Percentiles rank a stretch among this genome's conserved stretches.
phyloP scores from a whole-genome alignment of 2,329 filamentous ascomycete genomes.

The Fusarium oligoseptatum region DNA sequence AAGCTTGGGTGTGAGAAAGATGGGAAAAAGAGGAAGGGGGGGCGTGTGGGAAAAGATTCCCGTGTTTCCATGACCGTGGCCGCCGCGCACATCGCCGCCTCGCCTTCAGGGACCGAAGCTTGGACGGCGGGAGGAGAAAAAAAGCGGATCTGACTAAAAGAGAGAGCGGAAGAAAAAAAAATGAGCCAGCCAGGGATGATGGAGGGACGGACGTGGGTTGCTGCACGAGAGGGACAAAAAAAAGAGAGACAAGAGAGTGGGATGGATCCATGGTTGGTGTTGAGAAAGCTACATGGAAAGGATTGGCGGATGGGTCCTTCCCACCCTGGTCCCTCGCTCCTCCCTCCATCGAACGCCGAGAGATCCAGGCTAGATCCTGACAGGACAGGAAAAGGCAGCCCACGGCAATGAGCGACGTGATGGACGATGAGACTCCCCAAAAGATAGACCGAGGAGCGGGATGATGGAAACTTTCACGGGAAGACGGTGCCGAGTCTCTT shows the following conservation, averaged over 20 bases:
- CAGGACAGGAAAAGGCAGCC: neutral
- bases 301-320: neutral
- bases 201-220: neutral
- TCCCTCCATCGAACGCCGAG: slow-evolving; percentile 33
- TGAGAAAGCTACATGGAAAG: neutral
- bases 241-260: neutral
- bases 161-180: neutral
- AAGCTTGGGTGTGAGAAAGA: neutral
- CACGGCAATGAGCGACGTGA: slow-evolving; percentile 1
- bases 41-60: slow-evolving; percentile 16
- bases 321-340: slow-evolving; percentile 12
- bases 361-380: slow-evolving; percentile 45
- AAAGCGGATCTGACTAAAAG: neutral
- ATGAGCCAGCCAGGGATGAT: slow-evolving; percentile 18
- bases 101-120: slow-evolving; percentile 32
- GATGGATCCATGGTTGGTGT: neutral
- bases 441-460: neutral
- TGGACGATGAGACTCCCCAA: neutral
- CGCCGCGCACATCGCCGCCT: slow-evolving; percentile 30
- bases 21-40: slow-evolving; percentile 9
- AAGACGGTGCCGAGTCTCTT: neutral
- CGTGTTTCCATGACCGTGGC: slow-evolving; percentile 27
- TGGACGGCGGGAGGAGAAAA: neutral
- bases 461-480: neutral
- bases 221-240: neutral